phyloP scores from a whole-genome alignment of 2,329 filamentous ascomycete genomes.

The Alternaria metachromatica region DNA sequence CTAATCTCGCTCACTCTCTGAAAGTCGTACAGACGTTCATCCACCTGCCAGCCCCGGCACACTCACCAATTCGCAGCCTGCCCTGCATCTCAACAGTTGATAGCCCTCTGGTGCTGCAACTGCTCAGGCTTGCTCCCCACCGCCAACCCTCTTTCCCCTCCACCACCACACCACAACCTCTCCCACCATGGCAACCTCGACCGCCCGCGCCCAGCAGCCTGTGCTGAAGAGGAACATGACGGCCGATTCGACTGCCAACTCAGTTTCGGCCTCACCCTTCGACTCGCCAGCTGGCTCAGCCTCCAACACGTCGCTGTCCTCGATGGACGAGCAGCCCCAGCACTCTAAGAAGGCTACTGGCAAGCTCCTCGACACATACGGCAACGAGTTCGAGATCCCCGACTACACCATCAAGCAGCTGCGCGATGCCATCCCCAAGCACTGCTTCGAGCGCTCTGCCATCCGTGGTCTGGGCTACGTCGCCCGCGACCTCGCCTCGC shows the following conservation, averaged over 20 bases:
- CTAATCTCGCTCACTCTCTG: constrained; percentile 2
- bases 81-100: constrained; percentile 34
- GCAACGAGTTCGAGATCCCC: constrained; percentile 91
- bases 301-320: constrained; percentile 92
- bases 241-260: constrained; percentile 61
- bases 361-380: constrained; percentile 86
- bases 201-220: constrained; percentile 60
- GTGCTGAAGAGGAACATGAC: constrained; percentile 55
- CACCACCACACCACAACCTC: constrained; percentile 4
- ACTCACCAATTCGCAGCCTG: constrained; percentile 28
- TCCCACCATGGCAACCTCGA: constrained; percentile 55
- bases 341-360: constrained; percentile 56
- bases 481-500: constrained; percentile 74
- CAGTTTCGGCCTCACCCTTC: constrained; percentile 61
- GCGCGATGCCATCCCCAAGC: constrained; percentile 93
- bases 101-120: constrained; percentile 18
- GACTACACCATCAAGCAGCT: constrained; percentile 99
- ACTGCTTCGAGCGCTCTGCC: constrained; percentile 92
- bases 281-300: constrained; percentile 69
- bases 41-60: constrained; percentile 3
- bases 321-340: constrained; percentile 69
- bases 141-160: not conserved
- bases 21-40: constrained; percentile 1
- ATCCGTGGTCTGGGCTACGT: constrained; percentile 81
- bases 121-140: constrained; percentile 10